Conservation (phyloP, 352 stramenopile species). For the Phytophthora melonis region DNA sequence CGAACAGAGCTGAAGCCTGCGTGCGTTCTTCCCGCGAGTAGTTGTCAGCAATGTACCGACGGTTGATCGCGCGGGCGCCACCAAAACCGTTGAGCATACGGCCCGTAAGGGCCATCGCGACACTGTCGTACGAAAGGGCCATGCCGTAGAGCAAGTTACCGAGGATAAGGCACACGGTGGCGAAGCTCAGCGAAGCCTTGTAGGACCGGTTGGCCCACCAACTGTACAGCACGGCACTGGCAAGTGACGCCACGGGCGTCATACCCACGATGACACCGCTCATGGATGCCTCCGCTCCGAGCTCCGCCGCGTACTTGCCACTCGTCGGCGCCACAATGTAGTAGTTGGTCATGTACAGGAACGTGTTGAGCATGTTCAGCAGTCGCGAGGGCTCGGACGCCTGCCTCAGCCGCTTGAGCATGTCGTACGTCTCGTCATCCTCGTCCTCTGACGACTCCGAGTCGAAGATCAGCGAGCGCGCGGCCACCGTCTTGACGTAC, state of each 20-base stretch:
- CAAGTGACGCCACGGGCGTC: constrained; percentile 95
- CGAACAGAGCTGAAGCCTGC: constrained; percentile 92
- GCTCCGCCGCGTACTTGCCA: constrained; percentile 90
- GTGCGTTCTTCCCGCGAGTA: constrained; percentile 92
- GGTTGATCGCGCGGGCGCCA: constrained; percentile 92
- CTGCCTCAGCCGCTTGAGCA: constrained; percentile 60
- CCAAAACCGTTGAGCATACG: constrained; percentile 95
- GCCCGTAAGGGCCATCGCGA: constrained; percentile 90
- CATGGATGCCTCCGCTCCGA: constrained; percentile 91
- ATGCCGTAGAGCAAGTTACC: constrained; percentile 92
- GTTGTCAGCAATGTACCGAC: constrained; percentile 91
- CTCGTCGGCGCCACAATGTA: constrained; percentile 97
- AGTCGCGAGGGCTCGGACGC: constrained; percentile 75
- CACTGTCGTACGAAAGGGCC: constrained; percentile 81
- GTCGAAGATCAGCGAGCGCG: constrained; percentile 86
- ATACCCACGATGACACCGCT: constrained; percentile 97
- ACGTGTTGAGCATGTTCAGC: constrained; percentile 96
- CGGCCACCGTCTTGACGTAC: constrained; percentile 87
- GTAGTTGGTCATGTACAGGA: constrained; percentile 99
- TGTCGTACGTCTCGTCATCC: constrained; percentile 71
- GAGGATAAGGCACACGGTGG: constrained; percentile 81
- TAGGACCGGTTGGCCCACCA: constrained; percentile 95
- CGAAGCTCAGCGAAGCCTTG: constrained; percentile 86
- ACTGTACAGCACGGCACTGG: constrained; percentile 94
- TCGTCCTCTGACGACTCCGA: constrained; percentile 84